Base-by-base conservation (phyloP, 208 protist species). In the Jaenimonas drosophilae region DNA sequence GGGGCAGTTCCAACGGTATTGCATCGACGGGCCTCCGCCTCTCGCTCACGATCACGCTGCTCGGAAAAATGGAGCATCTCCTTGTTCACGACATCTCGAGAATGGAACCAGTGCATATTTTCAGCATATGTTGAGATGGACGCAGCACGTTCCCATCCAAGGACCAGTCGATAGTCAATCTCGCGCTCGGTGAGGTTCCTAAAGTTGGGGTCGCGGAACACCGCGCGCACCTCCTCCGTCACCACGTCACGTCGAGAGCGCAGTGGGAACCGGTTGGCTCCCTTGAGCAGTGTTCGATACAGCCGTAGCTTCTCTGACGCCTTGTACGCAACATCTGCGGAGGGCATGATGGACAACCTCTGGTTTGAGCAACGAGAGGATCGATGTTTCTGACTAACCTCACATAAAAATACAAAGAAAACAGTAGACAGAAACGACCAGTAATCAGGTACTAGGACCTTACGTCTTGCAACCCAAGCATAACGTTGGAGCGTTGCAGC, bases 31-130 rank as follows among this genome's bases (percentile, higher is more conserved):
- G 73, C 71, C 57, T 86, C 76, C 27, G 54, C 59, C 5, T 53
- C 64, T 4, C 57, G 59, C 54, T 76, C 51, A 7, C 63, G 59
- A 46, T 92, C 84, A 0, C 76, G 72, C 44, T 79, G 60, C 31
- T 78, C 44, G 0, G 84, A 92, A 39, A 76, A 74, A 51, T 78
- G 62, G 57, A 92, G 44, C 84, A 92, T 92, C 55, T 84, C 74
- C 43, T 71, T 77, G 17, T 72, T 81, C 19, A 92, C 84, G 58
- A 89, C 84, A 48, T 92, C 84, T 17, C 84, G 61, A 4, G 76
- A 89, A 58, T 88, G 78, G 53, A 92, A 92, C 80, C 84, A 92
- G 64, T 92, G 72, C 84, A 92, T 92, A 59, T 92, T 92, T 43
- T 84, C 52, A 2, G 84, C 79, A 54, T 89, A 92, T n/a, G 62